phyloP scores from a whole-genome alignment of 352 stramenopile genomes.

The Pythium apleroticum region DNA sequence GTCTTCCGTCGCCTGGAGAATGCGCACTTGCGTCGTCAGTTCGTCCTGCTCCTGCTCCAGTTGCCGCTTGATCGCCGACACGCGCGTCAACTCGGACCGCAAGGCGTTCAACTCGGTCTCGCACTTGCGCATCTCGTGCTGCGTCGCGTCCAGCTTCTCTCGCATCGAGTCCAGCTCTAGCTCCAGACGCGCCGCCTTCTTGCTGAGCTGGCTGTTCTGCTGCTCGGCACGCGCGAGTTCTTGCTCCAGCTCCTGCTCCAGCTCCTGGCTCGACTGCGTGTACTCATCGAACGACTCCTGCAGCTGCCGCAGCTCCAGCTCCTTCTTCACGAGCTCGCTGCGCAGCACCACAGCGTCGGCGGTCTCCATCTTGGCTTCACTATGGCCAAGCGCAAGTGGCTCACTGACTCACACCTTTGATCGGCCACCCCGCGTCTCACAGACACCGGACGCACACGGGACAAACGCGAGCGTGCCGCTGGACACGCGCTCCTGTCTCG shows the following conservation, averaged over 20 bases:
- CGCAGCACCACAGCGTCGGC: slow-evolving; percentile 33
- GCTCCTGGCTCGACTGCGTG: slow-evolving; percentile 79
- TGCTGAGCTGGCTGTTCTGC: slow-evolving; percentile 40
- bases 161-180: slow-evolving; percentile 46
- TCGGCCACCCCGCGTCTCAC: neutral
- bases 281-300: slow-evolving; percentile 83
- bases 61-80: slow-evolving; percentile 40
- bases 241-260: slow-evolving; percentile 76
- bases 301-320: slow-evolving; percentile 62
- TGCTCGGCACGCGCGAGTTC: slow-evolving; percentile 67
- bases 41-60: slow-evolving; percentile 81
- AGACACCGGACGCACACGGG: neutral
- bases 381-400: neutral
- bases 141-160: slow-evolving; percentile 51
- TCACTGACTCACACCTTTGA: neutral
- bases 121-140: slow-evolving; percentile 51
- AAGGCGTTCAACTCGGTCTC: slow-evolving; percentile 51
- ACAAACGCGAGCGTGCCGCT: neutral
- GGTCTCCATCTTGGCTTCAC: slow-evolving; percentile 13
- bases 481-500: neutral
- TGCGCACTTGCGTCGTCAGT: slow-evolving; percentile 76
- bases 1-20: slow-evolving; percentile 74
- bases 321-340: slow-evolving; percentile 49
- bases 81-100: slow-evolving; percentile 40
- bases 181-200: slow-evolving; percentile 56